phyloP scores from a whole-genome alignment of 1,284 basidiomycete genomes.

The Irpex rosettiformis region DNA sequence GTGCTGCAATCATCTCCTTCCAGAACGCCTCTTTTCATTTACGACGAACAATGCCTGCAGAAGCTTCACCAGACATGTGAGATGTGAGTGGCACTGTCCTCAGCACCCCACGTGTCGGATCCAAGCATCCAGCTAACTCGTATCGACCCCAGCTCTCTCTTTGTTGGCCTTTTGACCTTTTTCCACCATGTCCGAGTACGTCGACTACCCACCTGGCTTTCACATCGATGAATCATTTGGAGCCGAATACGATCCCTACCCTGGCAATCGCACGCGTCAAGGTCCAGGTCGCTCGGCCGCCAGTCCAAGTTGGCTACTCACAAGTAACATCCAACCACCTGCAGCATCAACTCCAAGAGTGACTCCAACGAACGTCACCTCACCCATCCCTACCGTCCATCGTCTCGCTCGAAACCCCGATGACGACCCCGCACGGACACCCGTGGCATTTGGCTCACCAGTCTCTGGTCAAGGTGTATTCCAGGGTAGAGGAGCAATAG shows the following conservation, averaged over 20 bases:
- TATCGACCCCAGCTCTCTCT: too few species aligned
- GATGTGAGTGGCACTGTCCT: not conserved
- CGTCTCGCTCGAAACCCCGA: not conserved
- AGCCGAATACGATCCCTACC: slow-evolving; percentile 12
- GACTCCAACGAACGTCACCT: not conserved
- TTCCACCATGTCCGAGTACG: slow-evolving; percentile 11
- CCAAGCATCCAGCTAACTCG: not conserved
- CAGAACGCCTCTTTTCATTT: not conserved
- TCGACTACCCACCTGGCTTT: slow-evolving; percentile 1
- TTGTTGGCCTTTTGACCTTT: slow-evolving; percentile 3
- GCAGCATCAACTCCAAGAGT: not conserved
- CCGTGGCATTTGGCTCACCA: not conserved
- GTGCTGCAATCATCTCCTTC: not conserved
- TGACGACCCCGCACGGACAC: not conserved
- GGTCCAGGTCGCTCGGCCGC: not conserved
- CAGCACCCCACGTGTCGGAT: not conserved
- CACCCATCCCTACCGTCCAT: slow-evolving; percentile 1
- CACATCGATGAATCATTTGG: slow-evolving; percentile 6
- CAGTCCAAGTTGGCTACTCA: not conserved
- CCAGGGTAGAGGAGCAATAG: not conserved
- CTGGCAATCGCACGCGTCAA: not conserved
- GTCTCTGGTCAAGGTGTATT: not conserved
- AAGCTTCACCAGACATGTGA: too few species aligned
- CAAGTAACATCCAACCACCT: not conserved
- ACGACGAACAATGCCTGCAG: not conserved